phyloP scores from a whole-genome alignment of 495 filamentous ascomycete genomes.

The Penicillium odoratum region DNA sequence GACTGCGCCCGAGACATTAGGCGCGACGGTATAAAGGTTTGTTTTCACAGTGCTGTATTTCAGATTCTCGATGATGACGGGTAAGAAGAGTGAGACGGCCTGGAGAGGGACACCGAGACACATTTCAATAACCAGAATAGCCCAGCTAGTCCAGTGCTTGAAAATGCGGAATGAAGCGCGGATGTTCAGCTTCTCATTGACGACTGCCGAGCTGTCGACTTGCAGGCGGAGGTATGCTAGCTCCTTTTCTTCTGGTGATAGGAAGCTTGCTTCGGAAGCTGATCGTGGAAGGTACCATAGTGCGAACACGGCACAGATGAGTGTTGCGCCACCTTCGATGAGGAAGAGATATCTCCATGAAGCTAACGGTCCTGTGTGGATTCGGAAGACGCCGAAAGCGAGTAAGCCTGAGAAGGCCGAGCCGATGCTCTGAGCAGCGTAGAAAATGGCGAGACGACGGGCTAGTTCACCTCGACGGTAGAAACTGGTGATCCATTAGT shows the following conservation, averaged over 20 bases:
- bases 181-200: slow-evolving; percentile 69
- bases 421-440: slow-evolving; percentile 73
- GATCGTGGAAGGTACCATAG: slow-evolving; percentile 69
- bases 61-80: slow-evolving; percentile 67
- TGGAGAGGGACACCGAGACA: slow-evolving; percentile 77
- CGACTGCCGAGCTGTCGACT: slow-evolving; percentile 68
- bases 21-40: slow-evolving; percentile 76
- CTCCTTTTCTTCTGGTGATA: slow-evolving; percentile 63
- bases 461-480: slow-evolving; percentile 77
- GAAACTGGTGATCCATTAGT: slow-evolving; percentile 38
- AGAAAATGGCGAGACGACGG: slow-evolving; percentile 74
- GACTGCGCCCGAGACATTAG: slow-evolving; percentile 66
- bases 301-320: slow-evolving; percentile 65
- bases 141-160: slow-evolving; percentile 60
- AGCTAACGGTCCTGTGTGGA: slow-evolving; percentile 50
- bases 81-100: slow-evolving; percentile 68
- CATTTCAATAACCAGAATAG: slow-evolving; percentile 67
- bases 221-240: slow-evolving; percentile 74
- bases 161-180: slow-evolving; percentile 65
- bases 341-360: slow-evolving; percentile 78
- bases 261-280: slow-evolving; percentile 62
- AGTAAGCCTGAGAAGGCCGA: slow-evolving; percentile 73
- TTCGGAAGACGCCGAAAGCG: slow-evolving; percentile 76
- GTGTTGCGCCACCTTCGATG: slow-evolving; percentile 66
- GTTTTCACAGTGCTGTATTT: slow-evolving; percentile 66